phyloP scores from a whole-genome alignment of 202 grass and related monocot species.

The Schoenoplectus triqueter region DNA sequence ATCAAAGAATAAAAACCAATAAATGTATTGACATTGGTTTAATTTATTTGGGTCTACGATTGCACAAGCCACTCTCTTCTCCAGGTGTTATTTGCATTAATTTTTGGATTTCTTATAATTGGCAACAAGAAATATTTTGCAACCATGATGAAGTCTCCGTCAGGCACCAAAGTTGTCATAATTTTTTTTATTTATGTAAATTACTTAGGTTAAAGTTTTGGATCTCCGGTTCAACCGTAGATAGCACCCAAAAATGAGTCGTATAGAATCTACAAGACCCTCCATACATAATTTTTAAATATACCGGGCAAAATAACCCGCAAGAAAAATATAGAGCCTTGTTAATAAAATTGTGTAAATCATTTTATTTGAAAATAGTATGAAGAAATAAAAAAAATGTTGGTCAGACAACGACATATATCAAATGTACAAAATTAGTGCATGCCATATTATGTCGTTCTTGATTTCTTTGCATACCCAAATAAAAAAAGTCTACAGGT shows the following conservation, averaged over 20 bases:
- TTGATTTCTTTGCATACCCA: too few relatives aligned
- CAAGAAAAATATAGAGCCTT: not conserved
- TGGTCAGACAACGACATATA: too few relatives aligned
- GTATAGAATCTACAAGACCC: not conserved
- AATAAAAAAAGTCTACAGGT: too few relatives aligned
- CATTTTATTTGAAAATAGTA: not conserved
- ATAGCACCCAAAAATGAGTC: not conserved
- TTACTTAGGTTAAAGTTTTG: not conserved
- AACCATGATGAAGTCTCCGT: not conserved
- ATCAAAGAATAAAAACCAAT: not conserved
- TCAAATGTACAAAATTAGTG: too few relatives aligned
- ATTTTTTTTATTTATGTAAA: not conserved
- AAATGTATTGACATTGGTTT: conserved; percentile 16
- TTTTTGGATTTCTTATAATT: conserved; percentile 42
- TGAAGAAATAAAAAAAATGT: too few relatives aligned
- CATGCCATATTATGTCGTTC: too few relatives aligned
- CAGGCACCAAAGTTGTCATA: not conserved
- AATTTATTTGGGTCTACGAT: conserved; percentile 23
- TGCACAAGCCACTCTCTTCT: conserved; percentile 32
- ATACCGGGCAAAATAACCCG: not conserved
- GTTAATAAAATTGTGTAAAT: not conserved
- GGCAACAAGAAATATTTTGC: conserved; percentile 32
- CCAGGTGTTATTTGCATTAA: conserved; percentile 42
- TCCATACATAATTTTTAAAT: not conserved
- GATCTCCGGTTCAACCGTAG: conserved; percentile 4